Evolutionary conservation across 2,329 filamentous ascomycete genomes (phyloP).

Genomic region (Ophiocordyceps camponoti-rufipedis): DNA sequence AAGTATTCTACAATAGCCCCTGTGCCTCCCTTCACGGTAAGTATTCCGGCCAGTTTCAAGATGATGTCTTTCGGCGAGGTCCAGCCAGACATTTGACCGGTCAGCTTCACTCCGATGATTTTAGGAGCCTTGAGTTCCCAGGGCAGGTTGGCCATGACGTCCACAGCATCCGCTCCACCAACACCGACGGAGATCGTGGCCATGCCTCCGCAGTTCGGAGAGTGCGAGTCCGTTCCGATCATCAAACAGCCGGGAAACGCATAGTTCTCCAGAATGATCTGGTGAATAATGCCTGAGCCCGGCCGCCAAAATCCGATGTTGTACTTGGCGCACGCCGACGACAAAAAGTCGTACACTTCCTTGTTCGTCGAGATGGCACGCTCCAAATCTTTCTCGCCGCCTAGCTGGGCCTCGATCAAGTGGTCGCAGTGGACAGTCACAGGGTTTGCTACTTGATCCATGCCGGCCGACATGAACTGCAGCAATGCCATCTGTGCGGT

Average conservation of each 20-base stretch:
- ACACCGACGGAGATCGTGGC: constrained; percentile 92
- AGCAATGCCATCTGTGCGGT: constrained; percentile 96
- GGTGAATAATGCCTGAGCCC: constrained; percentile 89
- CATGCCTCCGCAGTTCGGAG: constrained; percentile 88
- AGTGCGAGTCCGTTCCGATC: constrained; percentile 95
- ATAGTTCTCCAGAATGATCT: constrained; percentile 96
- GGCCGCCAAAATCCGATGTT: constrained; percentile 94
- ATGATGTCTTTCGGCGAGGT: constrained; percentile 93
- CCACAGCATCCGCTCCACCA: constrained; percentile 90
- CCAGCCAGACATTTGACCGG: constrained; percentile 76
- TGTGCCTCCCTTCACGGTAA: constrained; percentile 87
- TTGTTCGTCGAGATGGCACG: constrained; percentile 80
- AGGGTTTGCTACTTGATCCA: constrained; percentile 82
- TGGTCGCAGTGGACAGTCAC: constrained; percentile 98
- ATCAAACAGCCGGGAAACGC: constrained; percentile 96
- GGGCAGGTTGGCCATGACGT: constrained; percentile 85
- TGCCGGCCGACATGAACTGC: constrained; percentile 77
- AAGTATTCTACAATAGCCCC: constrained; percentile 92
- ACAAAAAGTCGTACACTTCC: constrained; percentile 94
- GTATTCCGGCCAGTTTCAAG: constrained; percentile 66
- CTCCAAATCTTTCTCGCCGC: constrained; percentile 69
- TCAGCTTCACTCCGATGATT: constrained; percentile 68
- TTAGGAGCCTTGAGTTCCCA: constrained; percentile 98
- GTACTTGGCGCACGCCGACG: constrained; percentile 82
- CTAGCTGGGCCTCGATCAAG: constrained; percentile 89